Evolutionary conservation across 1,284 basidiomycete species (phyloP).

Genomic region (Ustilago loliicola): DNA sequence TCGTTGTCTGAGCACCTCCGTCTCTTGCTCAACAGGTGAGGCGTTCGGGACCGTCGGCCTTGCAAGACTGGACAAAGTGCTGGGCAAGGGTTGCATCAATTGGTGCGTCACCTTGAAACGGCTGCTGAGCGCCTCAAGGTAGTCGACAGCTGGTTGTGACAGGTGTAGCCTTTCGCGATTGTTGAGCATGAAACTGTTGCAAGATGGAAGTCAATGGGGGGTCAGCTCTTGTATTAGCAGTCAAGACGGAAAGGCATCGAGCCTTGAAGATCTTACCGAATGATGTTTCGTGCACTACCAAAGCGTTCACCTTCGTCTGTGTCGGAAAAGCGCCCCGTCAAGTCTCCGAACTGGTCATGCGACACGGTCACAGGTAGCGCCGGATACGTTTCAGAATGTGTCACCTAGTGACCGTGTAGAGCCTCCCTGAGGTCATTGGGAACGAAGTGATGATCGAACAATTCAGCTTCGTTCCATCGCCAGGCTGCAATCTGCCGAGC

Average conservation of each 20-base stretch:
- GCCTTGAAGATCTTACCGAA: constrained; percentile 13
- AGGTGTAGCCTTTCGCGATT: background rate
- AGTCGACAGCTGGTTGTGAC: background rate
- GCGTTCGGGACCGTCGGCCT: background rate
- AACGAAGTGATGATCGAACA: background rate
- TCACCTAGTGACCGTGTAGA: constrained; percentile 1
- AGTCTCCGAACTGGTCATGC: no score
- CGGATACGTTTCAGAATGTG: background rate
- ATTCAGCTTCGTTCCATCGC: constrained; percentile 3
- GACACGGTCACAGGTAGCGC: background rate
- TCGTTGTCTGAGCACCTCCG: background rate
- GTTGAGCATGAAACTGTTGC: constrained; percentile 10
- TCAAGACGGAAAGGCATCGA: background rate
- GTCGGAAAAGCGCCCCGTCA: background rate
- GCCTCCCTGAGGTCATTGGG: background rate
- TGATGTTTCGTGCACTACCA: background rate
- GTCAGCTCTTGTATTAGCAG: background rate
- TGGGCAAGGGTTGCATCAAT: constrained; percentile 19
- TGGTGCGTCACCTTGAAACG: constrained; percentile 11
- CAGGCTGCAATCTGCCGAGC: constrained; percentile 16
- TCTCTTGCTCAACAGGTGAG: background rate
- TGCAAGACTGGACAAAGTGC: background rate
- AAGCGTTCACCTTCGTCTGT: constrained; percentile 22
- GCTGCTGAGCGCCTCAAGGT: constrained; percentile 12
- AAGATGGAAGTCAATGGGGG: background rate